Base-by-base conservation (phyloP, 2,329 filamentous ascomycete genomes). In the Penicillium griseofulvum region DNA sequence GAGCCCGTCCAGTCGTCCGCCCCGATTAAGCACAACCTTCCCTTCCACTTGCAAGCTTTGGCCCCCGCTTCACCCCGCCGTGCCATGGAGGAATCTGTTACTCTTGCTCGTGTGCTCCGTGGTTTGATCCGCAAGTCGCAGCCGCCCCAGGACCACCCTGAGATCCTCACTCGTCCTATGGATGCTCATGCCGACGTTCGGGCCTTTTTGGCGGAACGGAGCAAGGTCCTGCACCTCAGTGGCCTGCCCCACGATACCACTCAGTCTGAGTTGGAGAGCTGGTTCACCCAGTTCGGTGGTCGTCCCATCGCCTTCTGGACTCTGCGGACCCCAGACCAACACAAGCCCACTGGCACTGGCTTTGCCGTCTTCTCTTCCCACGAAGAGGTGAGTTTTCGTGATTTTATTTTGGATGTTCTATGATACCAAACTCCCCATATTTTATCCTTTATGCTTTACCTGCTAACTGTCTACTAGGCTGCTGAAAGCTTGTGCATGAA, bases 401-500 rank as follows among this genome's bases (percentile, higher is more conserved):
- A 7, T 14, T 26, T 42, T 28, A 3, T 17, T 50, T 42, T 49
- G 43, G 26, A 26, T 29, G 10, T 28, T 46, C 17, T 10, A 34
- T 24, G 42, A 28, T 29, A 45, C 46, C 49, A 29, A 17, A 39
- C 12, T 31, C 43, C 54, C 54, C 43, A 28, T 52, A 14, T 41
- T 48, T n/a, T 49, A n/a, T 55, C 24, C 42, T 56, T 10, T 29
- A 16, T 38, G 28, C 36, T 34, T 49, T 39, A 12, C 34, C n/a
- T 12, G 34, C 49, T 64, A 37, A 53, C 45, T 52, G 49, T 36
- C n/a, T 45, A 62, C 16, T 58, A 66, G 93, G 94, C 94, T 66
- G 94, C 94, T 47, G 94, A 99, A 75, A 96, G 91, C 75, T 83
- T 99, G 56, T 97, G 94, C 80, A 99, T 99, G 94, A 99, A 99